A percentile compares a stretch with the other conserved stretches of the same genome.
These are phyloP conservation scores for Luffa acutangula DNA, from an alignment of 306 rosid genomes.

Conservation along the genomic window DNA sequence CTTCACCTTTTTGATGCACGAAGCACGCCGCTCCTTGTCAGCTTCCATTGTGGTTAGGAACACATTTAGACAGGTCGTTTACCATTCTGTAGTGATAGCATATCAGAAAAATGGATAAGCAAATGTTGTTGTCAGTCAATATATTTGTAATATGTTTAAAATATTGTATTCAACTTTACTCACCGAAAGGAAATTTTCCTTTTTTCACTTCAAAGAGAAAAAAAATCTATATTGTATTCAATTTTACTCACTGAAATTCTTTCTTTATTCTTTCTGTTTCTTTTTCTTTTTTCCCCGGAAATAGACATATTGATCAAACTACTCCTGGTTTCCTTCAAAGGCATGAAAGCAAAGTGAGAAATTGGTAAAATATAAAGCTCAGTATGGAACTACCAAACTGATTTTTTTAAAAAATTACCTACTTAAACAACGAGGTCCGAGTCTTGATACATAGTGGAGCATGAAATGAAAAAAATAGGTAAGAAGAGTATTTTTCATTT, in stretches of 20 bases:
- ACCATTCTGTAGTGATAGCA: not conserved
- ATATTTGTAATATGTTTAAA: not conserved
- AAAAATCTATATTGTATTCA: not conserved
- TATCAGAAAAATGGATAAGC: not conserved
- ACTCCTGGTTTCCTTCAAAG: not conserved
- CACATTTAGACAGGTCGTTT: not conserved
- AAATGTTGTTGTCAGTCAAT: not conserved
- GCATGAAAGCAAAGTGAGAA: not conserved
- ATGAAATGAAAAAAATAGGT: not conserved
- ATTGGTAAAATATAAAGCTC: not conserved
- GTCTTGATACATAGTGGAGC: slow-evolving; percentile 2
- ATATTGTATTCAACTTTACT: not conserved
- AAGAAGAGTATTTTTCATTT: not conserved
- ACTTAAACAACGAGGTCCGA: not conserved
- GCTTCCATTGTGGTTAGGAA: slow-evolving; percentile 1
- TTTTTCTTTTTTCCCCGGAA: not conserved
- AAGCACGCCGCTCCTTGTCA: not conserved
- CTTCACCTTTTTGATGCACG: slow-evolving; percentile 5
- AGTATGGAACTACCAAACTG: not conserved
- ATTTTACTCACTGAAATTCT: not conserved
- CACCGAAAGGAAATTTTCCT: not conserved
- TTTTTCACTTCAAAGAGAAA: not conserved
- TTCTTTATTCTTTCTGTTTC: too few species aligned
- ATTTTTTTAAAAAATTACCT: not conserved
- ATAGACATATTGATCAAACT: not conserved